phyloP scores from a whole-genome alignment of 1,284 basidiomycete species.

The Microbotryum violaceum region DNA sequence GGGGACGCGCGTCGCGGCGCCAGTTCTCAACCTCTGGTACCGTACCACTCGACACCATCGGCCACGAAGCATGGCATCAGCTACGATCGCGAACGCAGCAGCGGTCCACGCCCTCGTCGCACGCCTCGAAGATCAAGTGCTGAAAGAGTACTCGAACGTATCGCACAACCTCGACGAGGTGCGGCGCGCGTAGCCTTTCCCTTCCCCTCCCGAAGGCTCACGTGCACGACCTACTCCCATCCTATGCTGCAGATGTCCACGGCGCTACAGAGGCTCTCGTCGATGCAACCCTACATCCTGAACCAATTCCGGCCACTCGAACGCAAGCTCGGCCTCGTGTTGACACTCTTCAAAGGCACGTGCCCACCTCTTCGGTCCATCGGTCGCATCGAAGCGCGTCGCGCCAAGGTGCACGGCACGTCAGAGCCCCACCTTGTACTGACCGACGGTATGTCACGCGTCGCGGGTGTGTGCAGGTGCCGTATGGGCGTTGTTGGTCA shows the following conservation, averaged over 20 bases:
- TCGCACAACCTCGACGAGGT: constrained; percentile 63
- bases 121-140: constrained; percentile 56
- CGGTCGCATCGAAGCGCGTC: neutral
- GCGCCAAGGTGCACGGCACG: constrained; percentile 21
- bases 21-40: no score
- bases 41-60: no score
- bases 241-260: constrained; percentile 38
- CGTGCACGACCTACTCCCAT: constrained; percentile 46
- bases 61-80: no score
- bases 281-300: constrained; percentile 69
- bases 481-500: constrained; percentile 84
- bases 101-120: constrained; percentile 37
- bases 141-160: constrained; percentile 73
- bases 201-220: neutral
- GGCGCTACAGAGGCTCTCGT: constrained; percentile 45
- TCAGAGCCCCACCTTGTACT: constrained; percentile 28
- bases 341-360: constrained; percentile 61
- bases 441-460: neutral
- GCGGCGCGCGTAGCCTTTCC: constrained; percentile 32
- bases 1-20: no score
- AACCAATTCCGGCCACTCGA: constrained; percentile 72
- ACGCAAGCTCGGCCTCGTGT: constrained; percentile 86
- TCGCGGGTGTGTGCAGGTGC: constrained; percentile 77
- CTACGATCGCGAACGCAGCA: no score
- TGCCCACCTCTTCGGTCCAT: constrained; percentile 19